These are phyloP conservation scores for Lodderomyces margitis DNA, from an alignment of 1,139 yeast genomes.

Conservation along the genomic window DNA sequence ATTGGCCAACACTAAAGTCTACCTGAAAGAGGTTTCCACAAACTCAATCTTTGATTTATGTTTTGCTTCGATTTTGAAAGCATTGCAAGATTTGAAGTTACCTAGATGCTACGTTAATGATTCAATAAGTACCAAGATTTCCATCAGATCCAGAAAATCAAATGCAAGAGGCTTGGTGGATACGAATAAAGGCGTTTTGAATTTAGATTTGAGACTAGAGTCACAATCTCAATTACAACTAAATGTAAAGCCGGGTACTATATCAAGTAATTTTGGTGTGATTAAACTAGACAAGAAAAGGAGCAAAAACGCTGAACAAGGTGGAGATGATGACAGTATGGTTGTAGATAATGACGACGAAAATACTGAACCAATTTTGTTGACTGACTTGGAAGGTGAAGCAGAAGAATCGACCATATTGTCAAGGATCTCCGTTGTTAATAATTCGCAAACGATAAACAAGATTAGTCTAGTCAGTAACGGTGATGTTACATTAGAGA, in stretches of 20 bases:
- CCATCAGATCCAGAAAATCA: constrained; percentile 45
- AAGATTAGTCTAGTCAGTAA: constrained; percentile 19
- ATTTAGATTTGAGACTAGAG: constrained; percentile 26
- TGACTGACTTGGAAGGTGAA: constrained; percentile 77
- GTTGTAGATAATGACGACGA: constrained; percentile 7
- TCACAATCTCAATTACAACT: constrained; percentile 32
- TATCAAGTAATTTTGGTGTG: constrained; percentile 67
- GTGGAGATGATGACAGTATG: constrained; percentile 14
- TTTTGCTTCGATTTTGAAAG: constrained; percentile 66
- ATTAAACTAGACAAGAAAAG: constrained; percentile 24
- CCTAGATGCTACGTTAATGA: constrained; percentile 64
- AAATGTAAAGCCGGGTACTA: constrained; percentile 35
- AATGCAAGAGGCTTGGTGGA: constrained; percentile 42
- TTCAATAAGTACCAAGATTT: constrained; percentile 44
- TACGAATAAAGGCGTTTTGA: constrained; percentile 35
- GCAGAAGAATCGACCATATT: constrained; percentile 61
- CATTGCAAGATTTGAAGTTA: constrained; percentile 56
- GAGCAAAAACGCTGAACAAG: neutral
- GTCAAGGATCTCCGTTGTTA: constrained; percentile 42
- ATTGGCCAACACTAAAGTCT: constrained; percentile 72
- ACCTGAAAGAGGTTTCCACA: constrained; percentile 43
- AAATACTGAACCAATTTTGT: constrained; percentile 44
- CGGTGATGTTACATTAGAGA: constrained; percentile 42
- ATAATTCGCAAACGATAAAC: constrained; percentile 17
- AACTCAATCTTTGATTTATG: constrained; percentile 82